Evolutionary conservation across 495 filamentous ascomycete species (phyloP).

Genomic region (Xylaria curta): DNA sequence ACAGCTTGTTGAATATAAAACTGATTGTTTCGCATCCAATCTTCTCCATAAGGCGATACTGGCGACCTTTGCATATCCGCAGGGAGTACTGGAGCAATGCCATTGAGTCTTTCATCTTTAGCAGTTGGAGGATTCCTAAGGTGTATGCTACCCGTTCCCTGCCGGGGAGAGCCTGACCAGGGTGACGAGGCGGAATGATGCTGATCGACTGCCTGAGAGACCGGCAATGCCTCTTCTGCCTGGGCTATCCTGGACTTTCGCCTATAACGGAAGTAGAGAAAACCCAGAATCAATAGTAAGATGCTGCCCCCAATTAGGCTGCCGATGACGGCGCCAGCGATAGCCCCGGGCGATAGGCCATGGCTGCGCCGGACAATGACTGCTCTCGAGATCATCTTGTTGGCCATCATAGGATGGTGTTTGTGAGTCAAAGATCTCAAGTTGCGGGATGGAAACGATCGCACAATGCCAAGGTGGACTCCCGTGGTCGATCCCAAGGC

Average conservation of each 20-base stretch:
- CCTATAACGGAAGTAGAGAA: conserved; percentile 42
- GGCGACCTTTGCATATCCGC: conserved; percentile 31
- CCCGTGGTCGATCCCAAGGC: neutral
- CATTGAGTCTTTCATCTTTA: conserved; percentile 32
- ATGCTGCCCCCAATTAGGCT: conserved; percentile 38
- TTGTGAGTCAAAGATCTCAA: conserved; percentile 25
- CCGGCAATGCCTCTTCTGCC: conserved; percentile 30
- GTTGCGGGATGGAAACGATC: conserved; percentile 5
- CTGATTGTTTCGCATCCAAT: conserved; percentile 30
- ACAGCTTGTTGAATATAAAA: conserved; percentile 25
- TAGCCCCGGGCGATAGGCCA: conserved; percentile 38
- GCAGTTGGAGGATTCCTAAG: conserved; percentile 23
- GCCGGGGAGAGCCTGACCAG: conserved; percentile 26
- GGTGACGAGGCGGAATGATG: conserved; percentile 30
- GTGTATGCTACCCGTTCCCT: conserved; percentile 19
- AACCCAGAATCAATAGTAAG: conserved; percentile 39
- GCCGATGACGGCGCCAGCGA: conserved; percentile 42
- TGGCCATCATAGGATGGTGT: conserved; percentile 25
- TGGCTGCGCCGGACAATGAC: conserved; percentile 30
- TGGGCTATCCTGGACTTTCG: conserved; percentile 32
- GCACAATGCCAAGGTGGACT: conserved; percentile 10
- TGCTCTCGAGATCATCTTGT: conserved; percentile 23
- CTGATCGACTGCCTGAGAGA: conserved; percentile 23
- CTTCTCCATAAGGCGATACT: conserved; percentile 26
- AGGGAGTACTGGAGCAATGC: conserved; percentile 24